Conservation (phyloP, 1,284 basidiomycete genomes). For the Stygiomarasmius scandens region DNA sequence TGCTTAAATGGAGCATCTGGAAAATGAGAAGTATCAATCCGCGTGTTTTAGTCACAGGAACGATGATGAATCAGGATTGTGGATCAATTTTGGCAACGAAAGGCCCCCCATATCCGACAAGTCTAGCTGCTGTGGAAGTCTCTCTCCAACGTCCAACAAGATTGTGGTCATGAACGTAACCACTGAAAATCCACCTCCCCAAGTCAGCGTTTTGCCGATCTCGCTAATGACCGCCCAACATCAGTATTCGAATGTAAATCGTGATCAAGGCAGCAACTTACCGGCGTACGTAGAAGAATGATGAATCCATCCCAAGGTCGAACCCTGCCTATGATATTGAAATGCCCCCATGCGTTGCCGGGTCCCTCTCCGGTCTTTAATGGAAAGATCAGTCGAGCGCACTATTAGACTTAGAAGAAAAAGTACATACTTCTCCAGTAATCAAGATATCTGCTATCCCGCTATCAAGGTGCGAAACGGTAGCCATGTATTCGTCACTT, state of each 20-base stretch:
- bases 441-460: conserved; percentile 51
- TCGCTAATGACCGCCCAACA: conserved; percentile 27
- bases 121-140: conserved; percentile 37
- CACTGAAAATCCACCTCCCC: conserved; percentile 52
- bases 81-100: conserved; percentile 31
- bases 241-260: not conserved
- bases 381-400: conserved; percentile 5
- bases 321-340: conserved; percentile 46
- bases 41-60: too few relatives aligned
- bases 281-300: conserved; percentile 45
- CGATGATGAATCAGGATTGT: conserved; percentile 1
- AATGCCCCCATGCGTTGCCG: conserved; percentile 51
- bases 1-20: too few relatives aligned
- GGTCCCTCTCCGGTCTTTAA: conserved; percentile 41
- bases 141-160: conserved; percentile 57
- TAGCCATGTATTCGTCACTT: conserved; percentile 38
- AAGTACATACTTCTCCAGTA: conserved; percentile 44
- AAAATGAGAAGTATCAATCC: too few relatives aligned
- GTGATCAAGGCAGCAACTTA: conserved; percentile 29
- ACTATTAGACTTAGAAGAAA: too few relatives aligned
- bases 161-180: conserved; percentile 50
- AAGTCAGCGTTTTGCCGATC: conserved; percentile 29
- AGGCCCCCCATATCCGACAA: conserved; percentile 45
- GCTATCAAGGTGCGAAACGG: conserved; percentile 35
- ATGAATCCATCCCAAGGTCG: conserved; percentile 53